Evolutionary conservation across 768 basidiomycete genomes (phyloP).

Genomic region (Pisolithus marmoratus): DNA sequence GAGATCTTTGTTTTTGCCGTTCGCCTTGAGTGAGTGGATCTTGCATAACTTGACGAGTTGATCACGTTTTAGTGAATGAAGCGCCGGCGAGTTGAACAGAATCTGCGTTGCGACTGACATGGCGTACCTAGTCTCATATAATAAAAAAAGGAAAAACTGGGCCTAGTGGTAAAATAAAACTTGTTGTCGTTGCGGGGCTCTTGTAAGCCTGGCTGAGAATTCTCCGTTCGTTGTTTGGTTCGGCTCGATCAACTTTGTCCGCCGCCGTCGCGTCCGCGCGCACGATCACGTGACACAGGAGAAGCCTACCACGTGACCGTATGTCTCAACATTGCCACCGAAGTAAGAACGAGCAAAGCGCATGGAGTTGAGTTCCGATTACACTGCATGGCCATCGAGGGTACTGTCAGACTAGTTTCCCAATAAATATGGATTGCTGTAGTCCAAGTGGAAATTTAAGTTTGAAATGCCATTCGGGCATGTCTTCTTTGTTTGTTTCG

Average conservation of each 20-base stretch:
- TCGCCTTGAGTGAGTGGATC: constrained; percentile 71
- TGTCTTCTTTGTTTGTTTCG: background rate
- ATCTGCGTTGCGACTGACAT: constrained; percentile 77
- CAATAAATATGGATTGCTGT: background rate
- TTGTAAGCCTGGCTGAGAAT: background rate
- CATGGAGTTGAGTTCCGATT: background rate
- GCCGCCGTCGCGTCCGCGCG: background rate
- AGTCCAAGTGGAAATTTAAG: background rate
- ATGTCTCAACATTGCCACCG: background rate
- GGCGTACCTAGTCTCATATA: background rate
- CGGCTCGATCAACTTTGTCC: constrained; percentile 2
- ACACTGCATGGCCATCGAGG: background rate
- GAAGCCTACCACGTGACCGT: constrained; percentile 8
- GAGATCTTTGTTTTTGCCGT: constrained; percentile 74
- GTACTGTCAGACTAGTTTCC: background rate
- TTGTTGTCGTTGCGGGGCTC: background rate
- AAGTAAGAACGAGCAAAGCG: background rate
- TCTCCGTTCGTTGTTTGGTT: constrained; percentile 13
- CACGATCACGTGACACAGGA: constrained; percentile 16
- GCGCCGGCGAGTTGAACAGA: constrained; percentile 77
- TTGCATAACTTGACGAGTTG: constrained; percentile 86
- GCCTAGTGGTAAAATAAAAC: constrained; percentile 2
- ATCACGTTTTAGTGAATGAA: constrained; percentile 78
- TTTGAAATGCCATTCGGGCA: background rate
- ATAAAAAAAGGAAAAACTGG: background rate